phyloP scores from a whole-genome alignment of 2,329 filamentous ascomycete species.

The Penicillium sp. region DNA sequence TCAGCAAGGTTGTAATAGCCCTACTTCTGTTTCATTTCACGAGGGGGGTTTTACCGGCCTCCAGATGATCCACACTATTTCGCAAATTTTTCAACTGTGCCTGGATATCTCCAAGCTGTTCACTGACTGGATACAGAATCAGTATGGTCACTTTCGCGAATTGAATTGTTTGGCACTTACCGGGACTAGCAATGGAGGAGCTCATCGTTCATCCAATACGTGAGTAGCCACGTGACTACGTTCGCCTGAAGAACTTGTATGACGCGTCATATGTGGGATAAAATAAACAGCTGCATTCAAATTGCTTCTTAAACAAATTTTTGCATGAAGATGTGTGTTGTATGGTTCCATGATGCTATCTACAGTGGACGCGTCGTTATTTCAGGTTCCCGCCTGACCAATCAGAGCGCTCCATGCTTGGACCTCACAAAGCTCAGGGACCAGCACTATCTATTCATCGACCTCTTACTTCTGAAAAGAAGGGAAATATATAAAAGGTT shows the following conservation, averaged over 20 bases:
- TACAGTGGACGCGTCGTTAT: conserved; percentile 11
- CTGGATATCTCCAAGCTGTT: conserved; percentile 4
- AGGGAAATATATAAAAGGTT: not conserved
- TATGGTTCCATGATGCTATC: not conserved
- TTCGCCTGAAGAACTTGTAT: not conserved
- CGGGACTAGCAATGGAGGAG: conserved; percentile 6
- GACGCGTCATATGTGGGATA: not conserved
- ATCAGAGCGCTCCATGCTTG: conserved; percentile 4
- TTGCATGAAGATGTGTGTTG: not conserved
- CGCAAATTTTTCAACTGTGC: conserved; percentile 23
- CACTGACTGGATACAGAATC: not conserved
- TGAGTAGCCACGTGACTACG: not conserved
- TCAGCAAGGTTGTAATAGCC: conserved; percentile 7
- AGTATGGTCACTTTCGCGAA: not conserved
- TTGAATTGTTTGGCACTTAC: not conserved
- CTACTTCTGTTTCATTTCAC: not conserved
- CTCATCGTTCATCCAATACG: not conserved
- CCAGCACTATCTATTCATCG: not conserved
- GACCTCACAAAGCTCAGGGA: not conserved
- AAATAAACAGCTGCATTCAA: not conserved
- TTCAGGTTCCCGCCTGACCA: conserved; percentile 7
- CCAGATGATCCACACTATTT: conserved; percentile 34
- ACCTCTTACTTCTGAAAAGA: not conserved
- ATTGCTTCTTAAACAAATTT: not conserved
- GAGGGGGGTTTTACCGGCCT: conserved; percentile 27